Evolutionary conservation across 2,329 filamentous ascomycete genomes (phyloP), one percentile per base, ranked within the genome.

Genomic region (Aspergillus chevalieri): DNA sequence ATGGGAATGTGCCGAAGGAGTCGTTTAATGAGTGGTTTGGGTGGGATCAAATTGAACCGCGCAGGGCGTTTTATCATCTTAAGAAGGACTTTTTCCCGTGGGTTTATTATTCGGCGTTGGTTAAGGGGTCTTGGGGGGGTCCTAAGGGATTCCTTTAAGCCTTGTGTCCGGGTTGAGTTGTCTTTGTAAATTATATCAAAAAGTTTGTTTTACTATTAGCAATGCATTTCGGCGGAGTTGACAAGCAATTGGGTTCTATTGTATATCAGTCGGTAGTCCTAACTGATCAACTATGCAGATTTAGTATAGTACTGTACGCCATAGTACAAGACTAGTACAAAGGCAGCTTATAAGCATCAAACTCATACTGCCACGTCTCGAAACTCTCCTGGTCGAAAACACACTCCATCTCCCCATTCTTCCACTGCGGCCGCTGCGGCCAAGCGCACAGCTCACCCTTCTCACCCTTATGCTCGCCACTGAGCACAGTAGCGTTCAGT

Each of bases 1-100:
- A 85, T 52, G 81, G 78, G 2, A 80, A 78, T 7, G 73, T 73
- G 54, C 80, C 82, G 6, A 82, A 84, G 62, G 82, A 85, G 71
- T 84, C 82, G 0, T 85, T 85, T 53, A 72, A 68, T 4, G 65
- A 71, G 3, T 67, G 65, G 60, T 65, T 83, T 12, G 81, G 80
- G 1, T 71, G 84, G 6, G 80, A 84, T 56, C 82, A 85, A 64
- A 74, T 64, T 0, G 65, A 66, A 8, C 82, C 82, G 2, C 74
- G 80, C 3, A 74, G 76, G 3, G 69, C 76, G 0, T 85, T 85
- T 59, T 85, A 81, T 55, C 70, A 83, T 57, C 56, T 85, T 42
- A 85, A 85, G 72, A 84, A 82, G 67, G 77, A 84, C 59, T 85
- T 85, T 58, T 85, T 85, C 66, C 82, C 82, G 0, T 84, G 81